A percentile compares a stretch with the other conserved stretches of the same genome.
phyloP scores from a whole-genome alignment of 352 stramenopile species.

The Globisporangium megalacanthum region DNA sequence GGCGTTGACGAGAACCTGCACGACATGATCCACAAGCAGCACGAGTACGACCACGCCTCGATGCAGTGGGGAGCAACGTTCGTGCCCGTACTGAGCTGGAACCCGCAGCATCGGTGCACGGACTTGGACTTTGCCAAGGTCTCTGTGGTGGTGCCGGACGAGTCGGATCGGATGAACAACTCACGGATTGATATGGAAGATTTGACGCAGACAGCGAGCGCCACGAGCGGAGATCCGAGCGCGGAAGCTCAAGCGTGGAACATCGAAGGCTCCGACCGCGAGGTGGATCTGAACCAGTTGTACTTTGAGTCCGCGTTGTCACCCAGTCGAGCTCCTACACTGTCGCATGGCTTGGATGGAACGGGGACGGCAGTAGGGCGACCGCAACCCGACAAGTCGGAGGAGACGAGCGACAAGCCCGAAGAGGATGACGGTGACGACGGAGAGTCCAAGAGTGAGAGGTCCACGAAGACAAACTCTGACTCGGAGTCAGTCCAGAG shows the following conservation, averaged over 20 bases:
- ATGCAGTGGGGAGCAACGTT: constrained; percentile 46
- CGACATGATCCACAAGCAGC: constrained; percentile 49
- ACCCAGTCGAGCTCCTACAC: not conserved
- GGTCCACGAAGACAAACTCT: constrained; percentile 22
- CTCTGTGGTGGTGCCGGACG: constrained; percentile 19
- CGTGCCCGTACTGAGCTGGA: constrained; percentile 33
- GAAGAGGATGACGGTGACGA: not conserved
- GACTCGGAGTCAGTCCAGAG: constrained; percentile 20
- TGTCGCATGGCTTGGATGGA: not conserved
- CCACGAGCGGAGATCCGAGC: not conserved
- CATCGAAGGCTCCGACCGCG: constrained; percentile 1
- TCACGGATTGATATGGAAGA: constrained; percentile 18
- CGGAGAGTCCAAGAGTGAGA: constrained; percentile 11
- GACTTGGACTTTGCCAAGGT: constrained; percentile 45
- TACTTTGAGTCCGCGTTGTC: constrained; percentile 3
- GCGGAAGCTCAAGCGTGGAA: constrained; percentile 6
- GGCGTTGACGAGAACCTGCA: constrained; percentile 57
- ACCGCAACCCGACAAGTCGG: not conserved
- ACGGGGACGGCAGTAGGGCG: not conserved
- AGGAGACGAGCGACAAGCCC: not conserved
- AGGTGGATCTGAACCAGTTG: constrained; percentile 11
- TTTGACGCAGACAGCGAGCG: not conserved
- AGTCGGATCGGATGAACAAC: constrained; percentile 3
- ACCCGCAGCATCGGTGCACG: constrained; percentile 20
- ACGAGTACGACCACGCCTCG: constrained; percentile 33